Percentiles rank a stretch among this genome's conserved stretches.
phyloP scores from a whole-genome alignment of 1,284 basidiomycete genomes.

The Moesziomyces globuligerus region DNA sequence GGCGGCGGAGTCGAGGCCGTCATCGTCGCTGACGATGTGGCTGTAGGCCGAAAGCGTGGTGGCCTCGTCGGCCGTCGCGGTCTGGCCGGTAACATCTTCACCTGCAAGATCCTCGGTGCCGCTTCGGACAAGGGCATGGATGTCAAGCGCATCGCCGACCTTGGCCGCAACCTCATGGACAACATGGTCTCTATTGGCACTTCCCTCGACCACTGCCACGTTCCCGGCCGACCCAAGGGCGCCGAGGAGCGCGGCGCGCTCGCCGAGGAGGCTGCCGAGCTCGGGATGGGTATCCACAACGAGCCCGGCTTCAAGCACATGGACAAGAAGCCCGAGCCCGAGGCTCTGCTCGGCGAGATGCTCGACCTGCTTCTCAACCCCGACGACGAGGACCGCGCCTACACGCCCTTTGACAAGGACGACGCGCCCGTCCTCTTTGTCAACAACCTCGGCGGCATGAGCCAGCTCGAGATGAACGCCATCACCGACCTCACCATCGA shows the following conservation, averaged over 20 bases:
- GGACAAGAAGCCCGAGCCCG: conserved; percentile 59
- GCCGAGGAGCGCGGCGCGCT: conserved; percentile 62
- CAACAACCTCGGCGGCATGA: conserved; percentile 74
- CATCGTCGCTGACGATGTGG: conserved; percentile 70
- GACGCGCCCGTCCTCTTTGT: conserved; percentile 70
- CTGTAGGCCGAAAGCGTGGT: conserved; percentile 69
- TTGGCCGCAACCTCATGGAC: conserved; percentile 73
- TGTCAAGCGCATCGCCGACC: conserved; percentile 57
- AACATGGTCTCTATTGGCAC: conserved; percentile 72
- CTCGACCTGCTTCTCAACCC: conserved; percentile 63
- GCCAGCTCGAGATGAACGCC: conserved; percentile 72
- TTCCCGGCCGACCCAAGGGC: conserved; percentile 70
- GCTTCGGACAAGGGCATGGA: conserved; percentile 59
- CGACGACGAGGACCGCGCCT: conserved; percentile 69
- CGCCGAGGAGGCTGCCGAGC: conserved; percentile 69
- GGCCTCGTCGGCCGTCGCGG: conserved; percentile 70
- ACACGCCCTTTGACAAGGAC: conserved; percentile 69
- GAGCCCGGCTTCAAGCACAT: conserved; percentile 72
- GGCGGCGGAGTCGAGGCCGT: conserved; percentile 70
- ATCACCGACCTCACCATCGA: conserved; percentile 69
- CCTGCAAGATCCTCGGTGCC: conserved; percentile 66
- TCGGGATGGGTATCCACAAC: conserved; percentile 74
- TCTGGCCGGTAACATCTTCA: conserved; percentile 69
- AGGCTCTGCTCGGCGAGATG: conserved; percentile 60
- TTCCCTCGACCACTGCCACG: conserved; percentile 73